A percentile compares a stretch with the other conserved stretches of the same genome.
Evolutionary conservation across 2,329 filamentous ascomycete species (phyloP).

Genomic region (Colletotrichum eleusines): DNA sequence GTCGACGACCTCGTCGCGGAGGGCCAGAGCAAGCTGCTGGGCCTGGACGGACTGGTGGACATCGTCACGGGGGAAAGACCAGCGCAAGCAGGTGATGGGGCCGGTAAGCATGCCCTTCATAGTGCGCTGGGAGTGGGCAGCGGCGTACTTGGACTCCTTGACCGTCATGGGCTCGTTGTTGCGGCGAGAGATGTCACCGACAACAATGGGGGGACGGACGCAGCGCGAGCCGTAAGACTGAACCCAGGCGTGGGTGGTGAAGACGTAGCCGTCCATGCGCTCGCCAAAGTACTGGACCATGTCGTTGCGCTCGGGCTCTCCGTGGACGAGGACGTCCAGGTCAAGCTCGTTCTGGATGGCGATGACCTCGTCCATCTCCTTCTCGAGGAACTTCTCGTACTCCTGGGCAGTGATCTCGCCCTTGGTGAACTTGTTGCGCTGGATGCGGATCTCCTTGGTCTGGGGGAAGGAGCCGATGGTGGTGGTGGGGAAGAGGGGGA

Average conservation of each 20-base stretch:
- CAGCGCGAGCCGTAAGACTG: slow-evolving; percentile 98
- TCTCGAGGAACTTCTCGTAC: slow-evolving; percentile 99
- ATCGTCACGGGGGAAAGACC: slow-evolving; percentile 99
- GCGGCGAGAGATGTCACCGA: slow-evolving; percentile 97
- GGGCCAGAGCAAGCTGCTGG: slow-evolving; percentile 97
- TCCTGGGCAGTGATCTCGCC: slow-evolving; percentile 90
- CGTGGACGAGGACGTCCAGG: slow-evolving; percentile 97
- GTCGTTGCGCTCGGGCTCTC: slow-evolving; percentile 99
- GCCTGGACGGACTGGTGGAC: slow-evolving; percentile 99
- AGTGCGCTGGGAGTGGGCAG: slow-evolving; percentile 95
- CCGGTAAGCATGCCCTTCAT: slow-evolving; percentile 99
- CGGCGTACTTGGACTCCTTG: slow-evolving; percentile 99
- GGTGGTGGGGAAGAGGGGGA: slow-evolving; percentile 98
- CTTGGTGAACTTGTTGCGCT: slow-evolving; percentile 99
- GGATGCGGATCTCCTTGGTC: slow-evolving; percentile 97
- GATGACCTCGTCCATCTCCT: slow-evolving; percentile 96
- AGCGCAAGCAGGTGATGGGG: slow-evolving; percentile 97
- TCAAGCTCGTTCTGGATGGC: slow-evolving; percentile 98
- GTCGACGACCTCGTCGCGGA: slow-evolving; percentile 98
- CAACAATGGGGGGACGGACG: slow-evolving; percentile 97
- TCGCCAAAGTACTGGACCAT: slow-evolving; percentile 99
- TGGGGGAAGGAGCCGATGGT: slow-evolving; percentile 99
- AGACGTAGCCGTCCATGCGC: slow-evolving; percentile 94
- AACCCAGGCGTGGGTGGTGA: slow-evolving; percentile 99
- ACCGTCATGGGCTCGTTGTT: slow-evolving; percentile 88